Evolutionary conservation across 1,284 basidiomycete genomes (phyloP).

Genomic region (Pseudozyma tsukubaensis): DNA sequence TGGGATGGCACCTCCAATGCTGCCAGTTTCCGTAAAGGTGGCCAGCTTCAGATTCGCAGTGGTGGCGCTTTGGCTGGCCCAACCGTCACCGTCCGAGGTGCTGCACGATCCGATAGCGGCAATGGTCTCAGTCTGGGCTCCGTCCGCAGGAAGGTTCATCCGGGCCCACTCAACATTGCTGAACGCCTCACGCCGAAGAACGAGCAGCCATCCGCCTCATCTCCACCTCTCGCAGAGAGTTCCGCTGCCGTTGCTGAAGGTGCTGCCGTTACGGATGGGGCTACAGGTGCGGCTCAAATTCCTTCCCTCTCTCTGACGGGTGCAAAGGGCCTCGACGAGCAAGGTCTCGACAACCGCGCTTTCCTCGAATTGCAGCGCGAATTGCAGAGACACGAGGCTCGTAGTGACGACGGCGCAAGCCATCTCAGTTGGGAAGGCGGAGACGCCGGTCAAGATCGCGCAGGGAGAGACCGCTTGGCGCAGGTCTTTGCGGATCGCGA

Average conservation of each 20-base stretch:
- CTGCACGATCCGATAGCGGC: slow-evolving; percentile 8
- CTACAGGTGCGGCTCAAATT: slow-evolving; percentile 14
- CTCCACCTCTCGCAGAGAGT: not conserved
- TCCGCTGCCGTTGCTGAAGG: not conserved
- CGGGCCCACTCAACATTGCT: slow-evolving; percentile 61
- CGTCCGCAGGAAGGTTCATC: slow-evolving; percentile 56
- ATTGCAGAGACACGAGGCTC: slow-evolving; percentile 56
- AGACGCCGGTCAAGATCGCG: slow-evolving; percentile 13
- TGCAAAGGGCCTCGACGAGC: slow-evolving; percentile 60
- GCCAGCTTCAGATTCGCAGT: slow-evolving; percentile 32
- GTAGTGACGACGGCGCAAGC: slow-evolving; percentile 32
- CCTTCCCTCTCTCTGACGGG: slow-evolving; percentile 53
- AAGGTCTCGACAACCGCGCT: slow-evolving; percentile 59
- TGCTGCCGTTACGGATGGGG: too few species aligned
- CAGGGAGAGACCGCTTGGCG: slow-evolving; percentile 23
- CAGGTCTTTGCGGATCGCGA: slow-evolving; percentile 44
- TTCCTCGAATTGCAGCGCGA: slow-evolving; percentile 62
- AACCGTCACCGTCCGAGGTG: slow-evolving; percentile 52
- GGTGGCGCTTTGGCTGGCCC: slow-evolving; percentile 44
- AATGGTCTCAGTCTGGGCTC: slow-evolving; percentile 38
- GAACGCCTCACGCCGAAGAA: slow-evolving; percentile 37
- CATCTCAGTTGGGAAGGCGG: slow-evolving; percentile 33
- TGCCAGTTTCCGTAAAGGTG: slow-evolving; percentile 35
- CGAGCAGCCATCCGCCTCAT: slow-evolving; percentile 10
- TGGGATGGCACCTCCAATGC: slow-evolving; percentile 51